Evolutionary conservation across 1,284 basidiomycete genomes (phyloP), one percentile per base, ranked within the genome.

Genomic region (Microbotryum violaceum): DNA sequence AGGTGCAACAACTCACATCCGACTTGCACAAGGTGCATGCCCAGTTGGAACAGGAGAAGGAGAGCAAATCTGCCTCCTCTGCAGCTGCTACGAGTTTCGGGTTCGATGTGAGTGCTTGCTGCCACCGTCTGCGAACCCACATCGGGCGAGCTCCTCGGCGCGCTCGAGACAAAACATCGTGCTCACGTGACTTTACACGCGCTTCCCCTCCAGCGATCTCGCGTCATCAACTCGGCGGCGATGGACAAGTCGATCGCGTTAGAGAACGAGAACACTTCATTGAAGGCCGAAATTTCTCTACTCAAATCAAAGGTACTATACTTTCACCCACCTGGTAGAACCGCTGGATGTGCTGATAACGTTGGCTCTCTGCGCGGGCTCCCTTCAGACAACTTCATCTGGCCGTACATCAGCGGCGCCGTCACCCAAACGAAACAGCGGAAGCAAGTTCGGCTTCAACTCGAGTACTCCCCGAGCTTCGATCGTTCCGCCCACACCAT

Each of bases 1-100:
- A 58, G 16, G 61, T 63, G 18, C 50, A 61, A 9, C 56, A 53
- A 45, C 56, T 66, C 42, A 42, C 56, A 37, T 51, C 45, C 6
- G 61, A 63, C 31, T 54, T 66, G 6, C 53, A 61, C 31, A 57
- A 57, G 12, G 37, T 37, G 7, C 49, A 63, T 21, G 37, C 46
- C 10, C 57, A 58, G 6, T 51, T 60, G 21, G 54, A 63, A 18
- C 37, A 52, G 54, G 58, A 56, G 23, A 60, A 52, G 52, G 61
- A 55, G 53, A 59, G 54, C 7, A 27, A 10, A 6, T 14, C 21
- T 23, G 8, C 47, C n/a, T n/a, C 42, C 8, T n/a, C 27, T 16
- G 18, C 47, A 7, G 46, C 18, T 2, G 6, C 33, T 7, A 6
- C 53, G 21, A 44, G n/a, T 9, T 42, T n/a, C 8, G 21, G 48